A percentile compares a stretch with the other conserved stretches of the same genome.
These are phyloP conservation scores for Flagelloscypha sp. DNA, from an alignment of 768 basidiomycete species.

Conservation along the genomic window DNA sequence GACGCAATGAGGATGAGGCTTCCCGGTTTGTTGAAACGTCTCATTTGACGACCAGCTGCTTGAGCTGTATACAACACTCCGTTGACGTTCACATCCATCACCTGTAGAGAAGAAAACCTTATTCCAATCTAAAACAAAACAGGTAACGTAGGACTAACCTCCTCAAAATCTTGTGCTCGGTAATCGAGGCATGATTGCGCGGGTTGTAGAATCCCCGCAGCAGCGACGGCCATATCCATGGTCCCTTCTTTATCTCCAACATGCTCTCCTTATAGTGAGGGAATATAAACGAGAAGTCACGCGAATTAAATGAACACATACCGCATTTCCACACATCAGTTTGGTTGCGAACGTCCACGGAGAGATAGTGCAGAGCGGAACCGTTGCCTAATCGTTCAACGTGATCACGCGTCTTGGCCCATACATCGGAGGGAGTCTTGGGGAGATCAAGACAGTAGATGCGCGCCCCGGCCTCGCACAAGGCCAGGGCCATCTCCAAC, in stretches of 20 bases:
- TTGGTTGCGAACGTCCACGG: conserved; percentile 61
- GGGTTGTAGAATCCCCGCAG: conserved; percentile 61
- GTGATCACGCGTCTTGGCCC: conserved; percentile 44
- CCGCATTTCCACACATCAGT: conserved; percentile 45
- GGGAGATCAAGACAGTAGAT: conserved; percentile 68
- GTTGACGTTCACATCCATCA: conserved; percentile 57
- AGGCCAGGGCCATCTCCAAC: conserved; percentile 73
- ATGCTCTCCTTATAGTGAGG: too few species aligned
- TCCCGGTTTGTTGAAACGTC: conserved; percentile 34
- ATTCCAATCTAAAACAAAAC: background rate
- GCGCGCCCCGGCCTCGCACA: conserved; percentile 65
- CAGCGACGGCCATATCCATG: conserved; percentile 71
- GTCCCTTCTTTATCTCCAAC: conserved; percentile 62
- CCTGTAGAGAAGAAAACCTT: conserved; percentile 28
- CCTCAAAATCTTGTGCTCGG: conserved; percentile 53
- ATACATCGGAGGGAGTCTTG: conserved; percentile 46
- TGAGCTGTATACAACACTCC: conserved; percentile 56
- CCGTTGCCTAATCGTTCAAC: conserved; percentile 36
- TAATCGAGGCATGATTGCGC: conserved; percentile 61
- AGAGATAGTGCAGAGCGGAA: conserved; percentile 44
- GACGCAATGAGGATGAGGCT: conserved; percentile 54
- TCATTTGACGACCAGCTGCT: conserved; percentile 53
- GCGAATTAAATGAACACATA: too few species aligned
- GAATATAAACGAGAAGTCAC: too few species aligned
- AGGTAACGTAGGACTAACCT: conserved; percentile 28